Base-by-base conservation (phyloP, 306 rosid species). In the Cucumis cinereus region DNA sequence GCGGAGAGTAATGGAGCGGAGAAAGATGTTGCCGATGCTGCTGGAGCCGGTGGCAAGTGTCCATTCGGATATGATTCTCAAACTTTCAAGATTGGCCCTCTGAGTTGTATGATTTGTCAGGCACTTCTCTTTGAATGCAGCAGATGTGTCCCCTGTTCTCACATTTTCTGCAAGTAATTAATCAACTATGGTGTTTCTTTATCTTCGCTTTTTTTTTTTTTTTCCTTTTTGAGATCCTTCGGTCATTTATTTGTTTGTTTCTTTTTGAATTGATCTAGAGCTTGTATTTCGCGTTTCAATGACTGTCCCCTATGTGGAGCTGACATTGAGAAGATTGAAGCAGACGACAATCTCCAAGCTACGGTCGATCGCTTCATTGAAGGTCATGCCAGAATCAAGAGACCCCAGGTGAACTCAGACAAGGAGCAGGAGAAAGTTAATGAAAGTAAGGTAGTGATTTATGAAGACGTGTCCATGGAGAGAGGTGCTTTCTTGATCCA, bases 401-500 rank as follows among this genome's bases (percentile, higher is more conserved):
- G 97, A 85, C 79, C 97, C 78, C 87, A 83, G 24, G 76, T 86
- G 60, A 66, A 50, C 24, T 43, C 80, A 70, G 87, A 74, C 83
- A 77, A 80, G 77, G 72, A 59, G 9, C 57, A 80, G 33, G 96
- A 85, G 78, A 85, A 60, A 77, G 84, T 74, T 28, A 63, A 81
- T 35, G 94, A 88, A 79, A 88, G 80, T 79, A 84, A 87, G 79
- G 83, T 80, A 17, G 90, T 94, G 20, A 77, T 86, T 72, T 94
- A 94, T 75, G 99, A 92, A 84, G 99, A 94, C 36, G 91, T 94
- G 79, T 94, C 97, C 81, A 77, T 94, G 87, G 97, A 94, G 84
- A 91, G 99, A 80, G 97, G 97, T 73, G 88, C 99, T 79, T 94
- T 94, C 88, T 87, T 94, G 84, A 92, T 94, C 69, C 97, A 94